phyloP scores from a whole-genome alignment of 495 filamentous ascomycete species.

The Hypoxylon intermedium region DNA sequence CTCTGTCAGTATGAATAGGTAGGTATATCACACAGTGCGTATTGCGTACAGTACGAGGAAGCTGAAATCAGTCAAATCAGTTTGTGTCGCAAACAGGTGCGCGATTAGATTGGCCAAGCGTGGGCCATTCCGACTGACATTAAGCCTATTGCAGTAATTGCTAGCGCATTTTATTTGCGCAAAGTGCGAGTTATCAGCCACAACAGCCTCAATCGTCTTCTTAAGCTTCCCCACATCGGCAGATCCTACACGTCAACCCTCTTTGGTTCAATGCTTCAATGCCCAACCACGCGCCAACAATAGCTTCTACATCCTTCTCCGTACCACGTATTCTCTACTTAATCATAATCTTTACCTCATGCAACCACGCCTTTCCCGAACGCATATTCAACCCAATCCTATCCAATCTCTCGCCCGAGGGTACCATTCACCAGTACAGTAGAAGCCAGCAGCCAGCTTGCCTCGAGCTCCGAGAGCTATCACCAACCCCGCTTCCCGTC shows the following conservation, averaged over 20 bases:
- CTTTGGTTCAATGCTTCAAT: background rate
- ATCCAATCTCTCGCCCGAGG: background rate
- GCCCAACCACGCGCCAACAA: slow-evolving; percentile 2
- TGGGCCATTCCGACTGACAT: no score
- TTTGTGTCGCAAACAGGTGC: no score
- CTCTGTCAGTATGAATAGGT: no score
- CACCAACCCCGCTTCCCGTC: slow-evolving; percentile 11
- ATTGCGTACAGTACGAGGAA: no score
- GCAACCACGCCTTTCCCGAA: background rate
- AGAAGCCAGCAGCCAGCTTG: background rate
- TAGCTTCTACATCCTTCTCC: slow-evolving; percentile 1
- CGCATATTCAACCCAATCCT: background rate
- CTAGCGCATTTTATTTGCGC: no score
- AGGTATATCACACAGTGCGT: no score
- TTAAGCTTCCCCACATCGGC: slow-evolving; percentile 26
- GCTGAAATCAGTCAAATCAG: no score
- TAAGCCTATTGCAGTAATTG: no score
- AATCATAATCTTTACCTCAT: background rate
- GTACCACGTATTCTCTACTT: no score
- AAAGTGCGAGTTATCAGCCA: slow-evolving; percentile 31
- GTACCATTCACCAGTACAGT: background rate
- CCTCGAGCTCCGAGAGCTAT: background rate
- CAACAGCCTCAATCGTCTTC: slow-evolving; percentile 7
- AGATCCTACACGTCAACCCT: slow-evolving; percentile 29
- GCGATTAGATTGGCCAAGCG: no score